Base-by-base conservation (phyloP, 352 stramenopile genomes). In the Globisporangium nunn region DNA sequence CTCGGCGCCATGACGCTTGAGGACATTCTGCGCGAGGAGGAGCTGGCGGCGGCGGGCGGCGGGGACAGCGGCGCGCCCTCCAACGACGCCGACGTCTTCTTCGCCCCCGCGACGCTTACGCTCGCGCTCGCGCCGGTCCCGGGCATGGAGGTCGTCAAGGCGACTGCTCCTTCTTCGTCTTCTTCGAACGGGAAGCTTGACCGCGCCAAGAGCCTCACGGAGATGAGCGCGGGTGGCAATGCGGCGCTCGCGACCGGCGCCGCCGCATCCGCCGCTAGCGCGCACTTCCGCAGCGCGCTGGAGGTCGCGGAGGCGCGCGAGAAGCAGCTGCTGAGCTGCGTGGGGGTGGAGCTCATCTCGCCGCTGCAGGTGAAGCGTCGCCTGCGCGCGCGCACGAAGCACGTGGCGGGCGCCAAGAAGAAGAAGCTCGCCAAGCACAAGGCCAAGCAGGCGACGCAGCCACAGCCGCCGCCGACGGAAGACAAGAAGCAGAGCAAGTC, bases 361-460 rank as follows among this genome's bases (percentile, higher is more conserved):
- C 84, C 84, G 28, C 58, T 94, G 54, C 81, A 91, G 54, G 80
- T 92, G 50, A 94, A 94, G 70, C 75, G 84, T 4, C 74, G 82
- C 11, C 63, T 92, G 51, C 79, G 84, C 2, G 77, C 78, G 33
- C 68, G 78, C 10, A 84, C 63, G 17, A 85, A 90, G 63, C 72
- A 70, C 50, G 50, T 81, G 29, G 72, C 74, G 43, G 73, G 71
- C 17, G 23, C 23, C 23, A 23, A 23, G 23, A 57, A 48, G 35
- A 79, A 73, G 47, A 56, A 51, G 79, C 30, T 53, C 64, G 11
- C 77, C 78, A 63, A 62, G 31, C 72, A 78, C 63, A 77, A 72
- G 29, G 54, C 64, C 44, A 59, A 65, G 23, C 23, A 23, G 55
- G 85, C 86, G 62, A 88, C 31, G 60, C 58, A 1, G 62, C 69